These are phyloP conservation scores for Starmerella gropengiesseri DNA, from an alignment of 805 yeast species.

Conservation along the genomic window DNA sequence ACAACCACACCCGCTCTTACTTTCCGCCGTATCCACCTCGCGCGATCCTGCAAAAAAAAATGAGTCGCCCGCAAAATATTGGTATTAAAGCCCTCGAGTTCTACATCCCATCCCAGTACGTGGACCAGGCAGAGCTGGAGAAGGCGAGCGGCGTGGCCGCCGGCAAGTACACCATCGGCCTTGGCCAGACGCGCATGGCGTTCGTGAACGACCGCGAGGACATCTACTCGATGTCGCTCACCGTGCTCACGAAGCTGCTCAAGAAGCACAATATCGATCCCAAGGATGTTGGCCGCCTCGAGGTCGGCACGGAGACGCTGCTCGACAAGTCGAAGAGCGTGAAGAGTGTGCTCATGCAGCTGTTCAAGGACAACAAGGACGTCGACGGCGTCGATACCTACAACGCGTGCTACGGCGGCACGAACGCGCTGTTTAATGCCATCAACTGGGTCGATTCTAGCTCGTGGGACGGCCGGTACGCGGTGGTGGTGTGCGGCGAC, in stretches of 20 bases:
- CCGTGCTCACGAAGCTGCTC: conserved; percentile 69
- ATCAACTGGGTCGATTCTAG: conserved; percentile 93
- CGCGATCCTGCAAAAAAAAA: conserved; percentile 1
- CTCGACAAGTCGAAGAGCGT: conserved; percentile 95
- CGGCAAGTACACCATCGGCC: conserved; percentile 96
- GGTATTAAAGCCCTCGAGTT: conserved; percentile 96
- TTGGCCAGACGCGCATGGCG: conserved; percentile 97
- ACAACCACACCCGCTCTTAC: background rate
- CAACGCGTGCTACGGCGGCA: conserved; percentile 98
- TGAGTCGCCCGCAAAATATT: conserved; percentile 56
- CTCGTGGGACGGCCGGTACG: conserved; percentile 97
- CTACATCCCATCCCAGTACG: conserved; percentile 72
- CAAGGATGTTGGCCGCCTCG: conserved; percentile 76
- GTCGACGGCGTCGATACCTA: conserved; percentile 92
- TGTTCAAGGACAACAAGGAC: conserved; percentile 78
- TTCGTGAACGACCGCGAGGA: conserved; percentile 97
- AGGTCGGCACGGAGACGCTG: conserved; percentile 96
- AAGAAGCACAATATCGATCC: conserved; percentile 76
- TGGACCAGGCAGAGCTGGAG: conserved; percentile 82
- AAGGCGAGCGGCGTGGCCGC: conserved; percentile 71
- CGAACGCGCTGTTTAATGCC: conserved; percentile 85
- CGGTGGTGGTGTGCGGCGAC: conserved; percentile 94
- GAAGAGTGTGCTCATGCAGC: conserved; percentile 89
- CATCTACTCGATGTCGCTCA: conserved; percentile 84
- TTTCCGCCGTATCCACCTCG: background rate